phyloP scores from a whole-genome alignment of 1,284 basidiomycete species.

The Heterobasidion annosum region DNA sequence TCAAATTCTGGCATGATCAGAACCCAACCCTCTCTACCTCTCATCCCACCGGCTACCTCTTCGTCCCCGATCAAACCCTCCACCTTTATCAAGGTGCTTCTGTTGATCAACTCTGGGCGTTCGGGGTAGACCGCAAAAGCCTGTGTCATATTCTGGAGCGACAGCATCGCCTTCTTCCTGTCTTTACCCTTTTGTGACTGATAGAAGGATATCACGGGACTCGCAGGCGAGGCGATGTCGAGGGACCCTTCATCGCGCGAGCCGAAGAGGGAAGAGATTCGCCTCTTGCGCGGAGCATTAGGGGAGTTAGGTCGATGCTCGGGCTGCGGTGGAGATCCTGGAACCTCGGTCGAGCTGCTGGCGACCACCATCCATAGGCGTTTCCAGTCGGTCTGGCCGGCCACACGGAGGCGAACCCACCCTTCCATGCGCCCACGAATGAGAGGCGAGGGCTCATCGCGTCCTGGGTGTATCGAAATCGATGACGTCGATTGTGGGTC shows the following conservation, averaged over 20 bases:
- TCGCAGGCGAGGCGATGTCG: slow-evolving; percentile 21
- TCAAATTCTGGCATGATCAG: slow-evolving; percentile 12
- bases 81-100: slow-evolving; percentile 83
- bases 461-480: slow-evolving; percentile 31
- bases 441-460: slow-evolving; percentile 59
- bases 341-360: slow-evolving; percentile 23
- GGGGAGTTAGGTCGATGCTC: slow-evolving; percentile 7
- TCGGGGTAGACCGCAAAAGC: slow-evolving; percentile 92
- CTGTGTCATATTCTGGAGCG: slow-evolving; percentile 49
- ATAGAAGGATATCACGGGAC: slow-evolving; percentile 51
- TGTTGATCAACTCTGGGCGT: slow-evolving; percentile 82
- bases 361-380: slow-evolving; percentile 81
- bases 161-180: slow-evolving; percentile 55
- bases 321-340: not conserved
- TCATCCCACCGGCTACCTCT: slow-evolving; percentile 55
- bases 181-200: slow-evolving; percentile 58
- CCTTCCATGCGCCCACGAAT: slow-evolving; percentile 79
- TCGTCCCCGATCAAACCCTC: slow-evolving; percentile 78
- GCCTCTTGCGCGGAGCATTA: slow-evolving; percentile 37
- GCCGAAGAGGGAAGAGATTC: slow-evolving; percentile 60
- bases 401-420: slow-evolving; percentile 86
- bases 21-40: not conserved
- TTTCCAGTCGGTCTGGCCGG: slow-evolving; percentile 96
- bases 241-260: slow-evolving; percentile 29
- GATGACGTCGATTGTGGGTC: not conserved